These are phyloP conservation scores for Talaromyces trachyspermus DNA, from an alignment of 495 filamentous ascomycete species.

Conservation along the genomic window DNA sequence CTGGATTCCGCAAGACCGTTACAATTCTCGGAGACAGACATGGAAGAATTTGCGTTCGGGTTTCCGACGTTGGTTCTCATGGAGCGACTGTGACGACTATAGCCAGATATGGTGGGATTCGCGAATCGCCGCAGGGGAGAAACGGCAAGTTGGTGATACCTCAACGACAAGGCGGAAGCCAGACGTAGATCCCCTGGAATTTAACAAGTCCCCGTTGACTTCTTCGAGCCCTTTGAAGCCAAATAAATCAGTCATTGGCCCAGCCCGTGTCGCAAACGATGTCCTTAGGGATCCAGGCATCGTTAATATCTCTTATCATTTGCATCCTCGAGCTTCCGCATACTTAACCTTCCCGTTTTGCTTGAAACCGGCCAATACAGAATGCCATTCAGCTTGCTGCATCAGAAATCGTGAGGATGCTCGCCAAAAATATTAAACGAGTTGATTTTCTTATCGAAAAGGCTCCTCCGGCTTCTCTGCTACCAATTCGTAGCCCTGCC, in stretches of 20 bases:
- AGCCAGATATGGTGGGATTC: slow-evolving; percentile 40
- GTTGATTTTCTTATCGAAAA: too few species aligned
- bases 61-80: slow-evolving; percentile 22
- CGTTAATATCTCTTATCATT: background rate
- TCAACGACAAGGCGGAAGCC: too few species aligned
- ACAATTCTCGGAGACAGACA: slow-evolving; percentile 23
- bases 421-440: too few species aligned
- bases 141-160: too few species aligned
- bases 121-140: slow-evolving; percentile 14
- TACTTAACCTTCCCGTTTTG: slow-evolving; percentile 1
- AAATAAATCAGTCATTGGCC: too few species aligned
- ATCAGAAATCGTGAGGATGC: too few species aligned
- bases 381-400: background rate
- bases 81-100: slow-evolving; percentile 31
- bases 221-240: too few species aligned
- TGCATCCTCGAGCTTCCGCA: background rate
- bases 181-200: too few species aligned
- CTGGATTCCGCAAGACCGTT: slow-evolving; percentile 29
- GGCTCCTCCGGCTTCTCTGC: background rate
- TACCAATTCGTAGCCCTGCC: too few species aligned
- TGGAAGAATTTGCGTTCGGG: slow-evolving; percentile 14
- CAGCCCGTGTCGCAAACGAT: too few species aligned
- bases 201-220: too few species aligned
- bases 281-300: too few species aligned
- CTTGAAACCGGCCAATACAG: background rate